Percentiles rank a stretch among this genome's conserved stretches.
Conservation (phyloP, 345 rosid genomes). For the Salix exigua region DNA sequence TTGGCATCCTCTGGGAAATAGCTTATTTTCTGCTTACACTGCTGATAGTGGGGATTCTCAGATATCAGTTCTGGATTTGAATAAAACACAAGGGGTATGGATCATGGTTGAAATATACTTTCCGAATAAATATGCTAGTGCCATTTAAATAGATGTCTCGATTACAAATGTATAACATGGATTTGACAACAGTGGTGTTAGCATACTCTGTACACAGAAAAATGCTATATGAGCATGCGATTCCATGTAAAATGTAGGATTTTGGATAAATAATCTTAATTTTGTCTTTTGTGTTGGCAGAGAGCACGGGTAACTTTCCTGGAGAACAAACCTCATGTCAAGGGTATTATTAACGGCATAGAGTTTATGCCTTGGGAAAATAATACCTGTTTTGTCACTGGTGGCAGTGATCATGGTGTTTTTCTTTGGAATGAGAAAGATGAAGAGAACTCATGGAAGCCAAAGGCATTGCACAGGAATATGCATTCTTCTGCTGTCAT, state of each 20-base stretch:
- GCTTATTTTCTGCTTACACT: slow-evolving; percentile 57
- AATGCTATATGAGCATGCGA: neutral
- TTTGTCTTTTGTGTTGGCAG: slow-evolving; percentile 28
- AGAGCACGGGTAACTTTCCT: slow-evolving; percentile 55
- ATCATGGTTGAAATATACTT: slow-evolving; percentile 7
- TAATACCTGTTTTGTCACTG: slow-evolving; percentile 63
- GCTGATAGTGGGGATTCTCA: slow-evolving; percentile 86
- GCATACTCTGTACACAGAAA: neutral
- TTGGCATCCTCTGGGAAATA: slow-evolving; percentile 85
- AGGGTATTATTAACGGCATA: slow-evolving; percentile 80
- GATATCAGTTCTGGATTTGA: slow-evolving; percentile 67
- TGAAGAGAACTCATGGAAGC: slow-evolving; percentile 64
- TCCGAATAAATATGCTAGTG: slow-evolving; percentile 4
- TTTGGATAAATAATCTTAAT: neutral
- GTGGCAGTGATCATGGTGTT: slow-evolving; percentile 88
- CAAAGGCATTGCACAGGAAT: slow-evolving; percentile 63
- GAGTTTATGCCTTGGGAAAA: slow-evolving; percentile 79
- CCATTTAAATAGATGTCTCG: neutral
- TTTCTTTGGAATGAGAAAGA: slow-evolving; percentile 72
- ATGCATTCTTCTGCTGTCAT: slow-evolving; percentile 90
- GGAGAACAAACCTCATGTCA: slow-evolving; percentile 74
- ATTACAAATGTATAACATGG: neutral
- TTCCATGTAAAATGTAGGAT: neutral
- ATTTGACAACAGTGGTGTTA: neutral
- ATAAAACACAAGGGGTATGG: slow-evolving; percentile 66